Evolutionary conservation across 208 protist species (phyloP), one percentile per base, ranked within the genome.

Genomic region (Trypanosoma melophagium): DNA sequence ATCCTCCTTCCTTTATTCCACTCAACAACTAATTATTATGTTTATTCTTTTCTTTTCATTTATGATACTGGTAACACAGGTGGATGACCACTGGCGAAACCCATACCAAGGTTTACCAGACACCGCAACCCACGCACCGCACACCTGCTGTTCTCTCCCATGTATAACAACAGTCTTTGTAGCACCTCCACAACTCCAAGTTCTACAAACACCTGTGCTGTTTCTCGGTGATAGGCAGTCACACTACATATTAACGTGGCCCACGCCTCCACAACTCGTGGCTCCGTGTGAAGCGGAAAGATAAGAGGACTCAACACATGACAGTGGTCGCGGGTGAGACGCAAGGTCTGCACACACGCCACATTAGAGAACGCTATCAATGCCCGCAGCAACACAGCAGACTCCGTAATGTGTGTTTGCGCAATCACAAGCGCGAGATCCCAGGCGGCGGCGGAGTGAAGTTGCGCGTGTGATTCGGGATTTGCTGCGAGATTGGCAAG

Each of bases 171-270:
- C 28, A 86, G 67, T n/a, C 76, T 74, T 61, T 89, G 52, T 28
- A 81, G 64, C 10, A 76, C 69, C 19, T 72, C 71, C 59, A 84
- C 77, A n/a, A 77, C 69, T 17, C 80, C 77, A 14, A 74, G 42
- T 8, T 63, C 45, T 14, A 84, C 25, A 57, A 86, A 73, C 22
- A 54, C 41, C 5, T 69, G 74, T 19, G 69, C 49, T 14, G 63
- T 56, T 19, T 64, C 67, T 2, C 58, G 57, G 52, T 86, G 77
- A 41, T 70, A 66, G 31, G 71, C 74, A 0, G 69, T 77, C 12
- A 89, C 7, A 53, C 80, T 86, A 55, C 71, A 80, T 40, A 86
- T 59, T 69, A 79, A 63, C 35, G 56, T 60, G 40, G 71, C 62
- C 78, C 84, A 86, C 45, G 69, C 66, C 55, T 70, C 76, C 35